Evolutionary conservation across 768 basidiomycete species (phyloP).

Genomic region (Pleurotus pulmonarius): DNA sequence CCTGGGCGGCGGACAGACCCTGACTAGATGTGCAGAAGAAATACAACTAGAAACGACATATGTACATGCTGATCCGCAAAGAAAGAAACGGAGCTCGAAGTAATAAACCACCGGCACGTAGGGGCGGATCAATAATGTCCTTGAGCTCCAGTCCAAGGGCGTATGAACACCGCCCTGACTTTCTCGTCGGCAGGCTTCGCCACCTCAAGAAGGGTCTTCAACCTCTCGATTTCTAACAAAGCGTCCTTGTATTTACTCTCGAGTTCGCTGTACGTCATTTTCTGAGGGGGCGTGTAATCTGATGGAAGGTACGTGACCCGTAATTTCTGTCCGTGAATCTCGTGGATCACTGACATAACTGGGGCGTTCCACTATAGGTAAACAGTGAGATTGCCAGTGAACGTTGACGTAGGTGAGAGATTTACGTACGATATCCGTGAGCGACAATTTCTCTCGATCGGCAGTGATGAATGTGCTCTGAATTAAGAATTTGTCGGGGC

Average conservation of each 20-base stretch:
- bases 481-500: constrained; percentile 8
- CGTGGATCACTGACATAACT: constrained; percentile 52
- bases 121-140: not conserved
- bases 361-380: constrained; percentile 54
- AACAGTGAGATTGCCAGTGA: not conserved
- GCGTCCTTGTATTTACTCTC: constrained; percentile 59
- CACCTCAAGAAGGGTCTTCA: constrained; percentile 48
- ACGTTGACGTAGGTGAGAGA: not conserved
- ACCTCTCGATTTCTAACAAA: constrained; percentile 58
- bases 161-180: not conserved
- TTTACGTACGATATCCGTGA: constrained; percentile 5
- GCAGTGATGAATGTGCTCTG: constrained; percentile 9
- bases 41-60: too few species aligned
- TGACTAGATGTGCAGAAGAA: too few species aligned
- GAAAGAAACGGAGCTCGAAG: not conserved
- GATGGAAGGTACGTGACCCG: constrained; percentile 86
- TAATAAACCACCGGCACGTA: not conserved
- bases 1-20: too few species aligned
- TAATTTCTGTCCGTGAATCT: constrained; percentile 92
- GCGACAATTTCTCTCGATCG: constrained; percentile 3
- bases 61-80: not conserved
- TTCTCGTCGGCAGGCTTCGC: not conserved
- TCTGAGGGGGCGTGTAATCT: constrained; percentile 22
- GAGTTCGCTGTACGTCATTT: constrained; percentile 48
- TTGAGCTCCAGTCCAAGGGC: constrained; percentile 2